Evolutionary conservation across 768 basidiomycete genomes (phyloP).

Genomic region (Mycena leptocephala): DNA sequence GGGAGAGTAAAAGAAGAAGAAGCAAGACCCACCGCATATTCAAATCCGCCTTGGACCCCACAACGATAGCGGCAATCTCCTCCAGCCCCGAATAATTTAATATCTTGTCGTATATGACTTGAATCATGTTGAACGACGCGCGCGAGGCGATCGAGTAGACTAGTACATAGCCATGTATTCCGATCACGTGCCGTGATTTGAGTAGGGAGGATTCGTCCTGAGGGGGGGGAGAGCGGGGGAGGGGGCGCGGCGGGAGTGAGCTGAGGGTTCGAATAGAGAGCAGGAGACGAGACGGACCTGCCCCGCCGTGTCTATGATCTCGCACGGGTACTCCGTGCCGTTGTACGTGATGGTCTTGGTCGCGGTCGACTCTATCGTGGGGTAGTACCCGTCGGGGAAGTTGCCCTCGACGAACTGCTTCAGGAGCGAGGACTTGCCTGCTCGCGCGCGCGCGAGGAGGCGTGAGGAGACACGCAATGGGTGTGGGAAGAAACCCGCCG

Average conservation of each 20-base stretch:
- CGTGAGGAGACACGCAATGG: too few species aligned
- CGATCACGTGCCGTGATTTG: conserved; percentile 94
- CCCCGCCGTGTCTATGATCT: conserved; percentile 98
- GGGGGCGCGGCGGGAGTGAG: too few species aligned
- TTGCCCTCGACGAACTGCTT: conserved; percentile 95
- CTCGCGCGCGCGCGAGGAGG: too few species aligned
- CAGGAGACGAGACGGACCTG: conserved; percentile 71
- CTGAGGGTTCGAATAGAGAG: too few species aligned
- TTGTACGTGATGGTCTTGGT: conserved; percentile 90
- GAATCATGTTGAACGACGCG: conserved; percentile 95
- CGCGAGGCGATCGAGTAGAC: conserved; percentile 96
- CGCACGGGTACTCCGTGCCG: conserved; percentile 94
- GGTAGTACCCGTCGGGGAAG: conserved; percentile 95
- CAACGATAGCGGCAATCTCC: conserved; percentile 93
- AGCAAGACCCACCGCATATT: conserved; percentile 84
- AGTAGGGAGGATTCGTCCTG: conserved; percentile 98
- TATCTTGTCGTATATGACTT: conserved; percentile 94
- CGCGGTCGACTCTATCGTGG: conserved; percentile 93
- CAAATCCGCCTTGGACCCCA: conserved; percentile 94
- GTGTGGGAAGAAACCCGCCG: too few species aligned
- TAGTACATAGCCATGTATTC: conserved; percentile 96
- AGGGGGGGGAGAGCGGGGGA: conserved; percentile 17
- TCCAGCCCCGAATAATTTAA: conserved; percentile 87
- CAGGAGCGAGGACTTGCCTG: conserved; percentile 50
- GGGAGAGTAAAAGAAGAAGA: too few species aligned